These are phyloP conservation scores for Chlamydomonas incerta DNA, from an alignment of 139 green algal species.

Conservation along the genomic window DNA sequence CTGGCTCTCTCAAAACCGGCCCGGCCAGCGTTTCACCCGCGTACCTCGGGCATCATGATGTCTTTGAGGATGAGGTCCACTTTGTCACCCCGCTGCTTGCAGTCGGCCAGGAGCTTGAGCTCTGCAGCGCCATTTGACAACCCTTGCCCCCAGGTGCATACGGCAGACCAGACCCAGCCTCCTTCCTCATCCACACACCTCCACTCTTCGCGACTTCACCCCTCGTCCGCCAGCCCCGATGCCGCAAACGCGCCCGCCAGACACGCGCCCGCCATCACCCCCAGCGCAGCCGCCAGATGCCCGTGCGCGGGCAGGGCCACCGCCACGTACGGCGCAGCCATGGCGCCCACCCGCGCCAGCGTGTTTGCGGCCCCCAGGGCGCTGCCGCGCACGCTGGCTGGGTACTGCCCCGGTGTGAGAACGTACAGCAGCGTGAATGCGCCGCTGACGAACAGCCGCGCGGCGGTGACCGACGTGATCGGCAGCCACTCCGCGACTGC, in stretches of 20 bases:
- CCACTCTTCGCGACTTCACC: no score
- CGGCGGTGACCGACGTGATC: constrained; percentile 59
- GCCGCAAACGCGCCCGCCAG: constrained; percentile 1
- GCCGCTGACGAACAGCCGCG: constrained; percentile 68
- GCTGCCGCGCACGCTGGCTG: constrained; percentile 72
- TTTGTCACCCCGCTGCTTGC: not conserved
- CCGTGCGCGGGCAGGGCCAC: constrained; percentile 23
- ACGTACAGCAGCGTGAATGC: constrained; percentile 79
- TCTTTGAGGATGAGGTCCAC: constrained; percentile 48
- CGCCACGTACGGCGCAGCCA: constrained; percentile 29
- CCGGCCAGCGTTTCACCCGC: not conserved
- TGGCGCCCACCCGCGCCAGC: constrained; percentile 41
- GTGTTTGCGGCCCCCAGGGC: constrained; percentile 77
- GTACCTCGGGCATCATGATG: constrained; percentile 45
- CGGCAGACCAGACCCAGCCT: no score
- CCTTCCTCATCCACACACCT: no score
- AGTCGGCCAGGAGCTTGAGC: not conserved
- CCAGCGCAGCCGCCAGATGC: not conserved
- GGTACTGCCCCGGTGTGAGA: constrained; percentile 85
- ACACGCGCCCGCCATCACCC: not conserved
- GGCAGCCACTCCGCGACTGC: not conserved
- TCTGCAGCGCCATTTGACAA: constrained; percentile 8
- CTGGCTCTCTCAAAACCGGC: not conserved
- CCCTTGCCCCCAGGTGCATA: no score
- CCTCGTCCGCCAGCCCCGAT: not conserved